A percentile compares a stretch with the other conserved stretches of the same genome.
phyloP scores from a whole-genome alignment of 352 stramenopile genomes.

The Discostella stelligera region DNA sequence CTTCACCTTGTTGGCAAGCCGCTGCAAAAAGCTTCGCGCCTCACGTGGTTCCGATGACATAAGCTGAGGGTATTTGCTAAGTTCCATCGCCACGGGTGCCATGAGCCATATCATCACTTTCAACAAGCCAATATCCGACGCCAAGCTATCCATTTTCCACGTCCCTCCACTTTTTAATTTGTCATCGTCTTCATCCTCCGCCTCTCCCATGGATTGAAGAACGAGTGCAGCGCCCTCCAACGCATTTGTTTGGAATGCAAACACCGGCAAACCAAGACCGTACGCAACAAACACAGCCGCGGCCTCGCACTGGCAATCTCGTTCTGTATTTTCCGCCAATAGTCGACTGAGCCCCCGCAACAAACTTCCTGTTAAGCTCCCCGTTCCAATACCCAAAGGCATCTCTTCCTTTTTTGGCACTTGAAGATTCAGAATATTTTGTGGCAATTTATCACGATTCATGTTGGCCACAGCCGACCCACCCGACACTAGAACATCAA shows the following conservation, averaged over 20 bases:
- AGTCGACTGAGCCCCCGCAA: constrained; percentile 79
- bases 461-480: constrained; percentile 36
- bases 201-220: constrained; percentile 45
- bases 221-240: constrained; percentile 65
- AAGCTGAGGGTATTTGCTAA: constrained; percentile 74
- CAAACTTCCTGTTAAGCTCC: constrained; percentile 66
- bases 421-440: constrained; percentile 31
- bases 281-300: constrained; percentile 82
- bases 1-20: constrained; percentile 61
- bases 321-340: constrained; percentile 79
- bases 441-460: constrained; percentile 44
- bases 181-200: background rate
- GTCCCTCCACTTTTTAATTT: background rate
- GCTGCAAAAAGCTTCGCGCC: constrained; percentile 71
- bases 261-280: constrained; percentile 82
- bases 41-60: constrained; percentile 83
- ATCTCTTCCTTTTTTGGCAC: constrained; percentile 62
- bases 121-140: constrained; percentile 71
- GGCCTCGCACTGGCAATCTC: constrained; percentile 83
- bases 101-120: constrained; percentile 84
- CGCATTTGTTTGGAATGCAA: constrained; percentile 84
- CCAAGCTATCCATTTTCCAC: constrained; percentile 52
- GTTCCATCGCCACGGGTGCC: constrained; percentile 83
- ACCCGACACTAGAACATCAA: constrained; percentile 64
- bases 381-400: constrained; percentile 76